Base-by-base conservation (phyloP, 208 protist species). In the Crithidia acanthocephali region DNA sequence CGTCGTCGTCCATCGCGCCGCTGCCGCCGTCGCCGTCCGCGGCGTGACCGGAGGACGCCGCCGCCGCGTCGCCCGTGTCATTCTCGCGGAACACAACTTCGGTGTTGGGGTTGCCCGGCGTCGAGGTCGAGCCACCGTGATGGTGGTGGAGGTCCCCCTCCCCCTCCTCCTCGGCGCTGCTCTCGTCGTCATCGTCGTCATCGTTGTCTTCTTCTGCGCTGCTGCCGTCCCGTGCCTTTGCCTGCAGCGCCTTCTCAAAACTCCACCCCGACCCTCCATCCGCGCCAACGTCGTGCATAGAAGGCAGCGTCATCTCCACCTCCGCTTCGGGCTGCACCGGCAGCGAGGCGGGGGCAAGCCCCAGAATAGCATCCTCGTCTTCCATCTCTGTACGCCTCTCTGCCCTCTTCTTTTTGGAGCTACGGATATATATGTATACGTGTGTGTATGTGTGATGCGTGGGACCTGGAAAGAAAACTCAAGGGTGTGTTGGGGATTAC, bases 311-410 rank as follows among this genome's bases (percentile, higher is more conserved):
- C 65, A 62, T 53, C 56, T 61, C 55, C 42, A 50, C 28, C 48
- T 57, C 57, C 2, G 9, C 56, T 16, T 63, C 20, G 2, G 44
- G 25, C 20, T 40, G 52, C 52, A 63, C 53, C 52, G 59, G 60
- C 16, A 64, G 51, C 37, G 47, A 62, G 7, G 53, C 48, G 2
- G 65, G 63, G n/a, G n/a, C 57, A 47, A 80, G 48, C 15, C 64
- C 74, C 11, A 81, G 42, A 37, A 83, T 40, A 0, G 67, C 51
- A 42, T 86, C 77, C 25, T 86, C 77, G 40, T 80, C 74, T 47
- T 86, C 77, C 77, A 83, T 86, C 42, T 50, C 25, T 50, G 18
- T 30, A 10, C 7, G 23, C 48, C 28, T 23, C n/a, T n/a, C n/a
- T n/a, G n/a, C n/a, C n/a, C n/a, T 48, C 44, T n/a, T 13, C 18